Conservation (phyloP, 345 rosid species). For the Aethionema arabicum region DNA sequence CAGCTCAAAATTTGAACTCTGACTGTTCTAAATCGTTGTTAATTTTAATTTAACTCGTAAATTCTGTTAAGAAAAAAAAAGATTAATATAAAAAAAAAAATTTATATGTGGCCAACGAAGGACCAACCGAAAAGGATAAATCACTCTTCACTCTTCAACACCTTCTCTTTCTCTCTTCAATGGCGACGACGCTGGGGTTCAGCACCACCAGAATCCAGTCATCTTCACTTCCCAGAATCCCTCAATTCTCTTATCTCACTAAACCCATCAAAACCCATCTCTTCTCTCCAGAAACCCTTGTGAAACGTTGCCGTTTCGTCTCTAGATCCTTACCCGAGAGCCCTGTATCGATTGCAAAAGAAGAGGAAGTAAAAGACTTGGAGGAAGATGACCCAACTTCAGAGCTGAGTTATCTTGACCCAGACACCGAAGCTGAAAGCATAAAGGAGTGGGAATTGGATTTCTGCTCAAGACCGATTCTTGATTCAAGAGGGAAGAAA, state of each 20-base stretch:
- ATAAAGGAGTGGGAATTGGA: slow-evolving; percentile 89
- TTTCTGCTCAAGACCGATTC: slow-evolving; percentile 92
- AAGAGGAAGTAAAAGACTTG: slow-evolving; percentile 38
- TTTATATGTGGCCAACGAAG: slow-evolving; percentile 39
- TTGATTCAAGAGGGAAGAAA: slow-evolving; percentile 86
- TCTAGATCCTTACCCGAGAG: slow-evolving; percentile 45
- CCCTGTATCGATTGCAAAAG: slow-evolving; percentile 55
- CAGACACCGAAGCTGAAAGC: slow-evolving; percentile 67
- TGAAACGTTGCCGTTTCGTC: slow-evolving; percentile 39
- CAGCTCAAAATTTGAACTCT: neutral
- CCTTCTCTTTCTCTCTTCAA: slow-evolving; percentile 38
- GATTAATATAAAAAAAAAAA: neutral
- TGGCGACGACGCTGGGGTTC: slow-evolving; percentile 82
- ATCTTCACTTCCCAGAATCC: slow-evolving; percentile 40
- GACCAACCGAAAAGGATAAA: slow-evolving; percentile 35
- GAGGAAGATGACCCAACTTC: slow-evolving; percentile 72
- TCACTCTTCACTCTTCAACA: slow-evolving; percentile 11
- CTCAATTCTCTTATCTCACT: slow-evolving; percentile 35
- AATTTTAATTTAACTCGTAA: neutral
- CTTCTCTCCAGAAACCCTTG: slow-evolving; percentile 30
- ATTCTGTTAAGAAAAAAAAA: too few species aligned
- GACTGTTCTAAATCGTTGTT: neutral
- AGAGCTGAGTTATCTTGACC: slow-evolving; percentile 76
- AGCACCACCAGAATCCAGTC: slow-evolving; percentile 56
- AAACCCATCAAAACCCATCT: slow-evolving; percentile 41